phyloP scores from a whole-genome alignment of 2,329 filamentous ascomycete genomes.

The Clonostachys rosea region DNA sequence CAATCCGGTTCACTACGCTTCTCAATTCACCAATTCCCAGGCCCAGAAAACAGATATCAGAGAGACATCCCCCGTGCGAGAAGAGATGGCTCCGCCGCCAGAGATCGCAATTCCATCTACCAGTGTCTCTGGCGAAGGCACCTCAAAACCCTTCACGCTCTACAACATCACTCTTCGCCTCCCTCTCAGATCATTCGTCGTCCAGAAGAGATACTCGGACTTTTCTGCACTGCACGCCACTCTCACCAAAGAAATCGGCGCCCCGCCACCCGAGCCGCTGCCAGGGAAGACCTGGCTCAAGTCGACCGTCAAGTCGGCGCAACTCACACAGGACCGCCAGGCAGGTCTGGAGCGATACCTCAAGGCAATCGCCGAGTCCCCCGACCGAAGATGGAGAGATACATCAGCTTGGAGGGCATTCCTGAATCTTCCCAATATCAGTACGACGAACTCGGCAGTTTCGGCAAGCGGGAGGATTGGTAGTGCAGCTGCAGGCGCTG shows the following conservation, averaged over 20 bases:
- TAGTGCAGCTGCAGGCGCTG: slow-evolving; percentile 32
- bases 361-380: slow-evolving; percentile 63
- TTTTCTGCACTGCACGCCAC: slow-evolving; percentile 63
- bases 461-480: slow-evolving; percentile 38
- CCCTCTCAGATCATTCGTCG: slow-evolving; percentile 69
- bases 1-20: no score
- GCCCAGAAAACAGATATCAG: no score
- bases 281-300: slow-evolving; percentile 76
- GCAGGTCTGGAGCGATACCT: slow-evolving; percentile 66
- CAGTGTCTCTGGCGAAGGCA: slow-evolving; percentile 44
- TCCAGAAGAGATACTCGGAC: slow-evolving; percentile 80
- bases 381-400: slow-evolving; percentile 74
- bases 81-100: slow-evolving; percentile 55
- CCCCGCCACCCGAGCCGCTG: slow-evolving; percentile 61
- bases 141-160: slow-evolving; percentile 65
- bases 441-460: slow-evolving; percentile 40
- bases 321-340: slow-evolving; percentile 68
- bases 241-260: slow-evolving; percentile 55
- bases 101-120: slow-evolving; percentile 67
- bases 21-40: no score
- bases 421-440: slow-evolving; percentile 59
- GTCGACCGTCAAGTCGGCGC: slow-evolving; percentile 63
- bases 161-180: slow-evolving; percentile 77
- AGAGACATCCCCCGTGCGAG: no score
- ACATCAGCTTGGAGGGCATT: slow-evolving; percentile 70